phyloP scores from a whole-genome alignment of 2,329 filamentous ascomycete genomes.

The Chlorencoelia australis region DNA sequence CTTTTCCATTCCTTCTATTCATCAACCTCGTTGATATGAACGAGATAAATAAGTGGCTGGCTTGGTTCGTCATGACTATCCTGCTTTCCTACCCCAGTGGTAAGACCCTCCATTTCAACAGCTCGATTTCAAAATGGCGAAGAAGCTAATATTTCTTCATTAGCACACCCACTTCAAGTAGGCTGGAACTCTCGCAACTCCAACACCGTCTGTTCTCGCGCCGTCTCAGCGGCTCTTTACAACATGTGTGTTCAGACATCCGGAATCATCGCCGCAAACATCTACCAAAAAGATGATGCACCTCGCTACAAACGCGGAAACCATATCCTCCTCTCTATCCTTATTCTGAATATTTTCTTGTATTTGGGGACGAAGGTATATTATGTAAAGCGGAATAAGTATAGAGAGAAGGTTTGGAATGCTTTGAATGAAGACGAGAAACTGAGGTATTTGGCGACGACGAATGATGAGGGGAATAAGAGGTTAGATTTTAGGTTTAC shows the following conservation, averaged over 20 bases:
- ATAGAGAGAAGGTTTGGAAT: constrained; percentile 32
- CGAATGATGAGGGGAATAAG: constrained; percentile 33
- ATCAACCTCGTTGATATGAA: constrained; percentile 30
- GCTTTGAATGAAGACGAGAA: constrained; percentile 35
- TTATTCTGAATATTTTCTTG: constrained; percentile 34
- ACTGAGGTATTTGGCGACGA: constrained; percentile 35
- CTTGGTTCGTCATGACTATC: constrained; percentile 33
- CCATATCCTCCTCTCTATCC: constrained; percentile 41
- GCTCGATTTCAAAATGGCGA: neutral
- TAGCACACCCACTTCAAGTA: constrained; percentile 38
- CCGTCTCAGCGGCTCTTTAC: constrained; percentile 54
- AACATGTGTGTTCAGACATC: constrained; percentile 42
- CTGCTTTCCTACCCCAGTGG: constrained; percentile 33
- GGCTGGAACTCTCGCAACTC: constrained; percentile 46
- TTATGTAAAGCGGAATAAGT: constrained; percentile 35
- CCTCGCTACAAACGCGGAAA: constrained; percentile 47
- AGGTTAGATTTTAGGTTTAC: constrained; percentile 20
- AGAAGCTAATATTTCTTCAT: neutral
- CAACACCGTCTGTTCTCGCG: constrained; percentile 49
- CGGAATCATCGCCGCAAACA: constrained; percentile 28
- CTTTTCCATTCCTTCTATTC: constrained; percentile 44
- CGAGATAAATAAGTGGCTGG: constrained; percentile 31
- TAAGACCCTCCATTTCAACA: constrained; percentile 16
- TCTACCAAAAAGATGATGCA: constrained; percentile 33
- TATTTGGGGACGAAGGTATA: constrained; percentile 37